These are phyloP conservation scores for Ceratobasidium sp. DNA, from an alignment of 1,284 basidiomycete genomes.

Conservation along the genomic window DNA sequence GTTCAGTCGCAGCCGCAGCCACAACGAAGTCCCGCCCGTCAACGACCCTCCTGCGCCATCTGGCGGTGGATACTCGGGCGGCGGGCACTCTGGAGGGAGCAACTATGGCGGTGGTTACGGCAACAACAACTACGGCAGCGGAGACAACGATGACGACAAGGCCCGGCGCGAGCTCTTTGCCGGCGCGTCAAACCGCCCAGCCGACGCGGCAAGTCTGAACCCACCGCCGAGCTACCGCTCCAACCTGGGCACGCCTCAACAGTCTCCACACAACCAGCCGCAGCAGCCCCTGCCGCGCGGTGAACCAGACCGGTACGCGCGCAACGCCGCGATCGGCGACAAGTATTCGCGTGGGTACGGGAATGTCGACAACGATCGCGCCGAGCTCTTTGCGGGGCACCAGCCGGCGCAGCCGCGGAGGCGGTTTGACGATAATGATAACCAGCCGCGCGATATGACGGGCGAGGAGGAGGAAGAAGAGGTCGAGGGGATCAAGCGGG, in stretches of 20 bases:
- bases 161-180: slow-evolving; percentile 53
- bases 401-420: slow-evolving; percentile 57
- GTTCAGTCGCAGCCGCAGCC: slow-evolving; percentile 35
- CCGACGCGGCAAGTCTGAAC: slow-evolving; percentile 57
- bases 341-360: slow-evolving; percentile 66
- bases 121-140: background rate
- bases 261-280: slow-evolving; percentile 73
- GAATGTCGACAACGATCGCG: slow-evolving; percentile 72
- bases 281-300: slow-evolving; percentile 13
- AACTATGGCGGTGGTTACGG: background rate
- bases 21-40: slow-evolving; percentile 72
- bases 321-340: slow-evolving; percentile 61
- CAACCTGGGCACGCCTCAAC: slow-evolving; percentile 68
- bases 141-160: slow-evolving; percentile 43
- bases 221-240: slow-evolving; percentile 61
- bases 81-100: background rate
- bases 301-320: slow-evolving; percentile 45
- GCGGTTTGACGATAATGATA: slow-evolving; percentile 69
- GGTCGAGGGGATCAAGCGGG: slow-evolving; percentile 94
- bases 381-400: slow-evolving; percentile 79
- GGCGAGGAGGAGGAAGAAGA: slow-evolving; percentile 93
- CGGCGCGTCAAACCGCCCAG: slow-evolving; percentile 50
- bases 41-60: slow-evolving; percentile 53
- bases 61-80: slow-evolving; percentile 9
- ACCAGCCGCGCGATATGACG: slow-evolving; percentile 56